These are phyloP conservation scores for Tuber borchii DNA, from an alignment of 495 filamentous ascomycete genomes.

Conservation along the genomic window DNA sequence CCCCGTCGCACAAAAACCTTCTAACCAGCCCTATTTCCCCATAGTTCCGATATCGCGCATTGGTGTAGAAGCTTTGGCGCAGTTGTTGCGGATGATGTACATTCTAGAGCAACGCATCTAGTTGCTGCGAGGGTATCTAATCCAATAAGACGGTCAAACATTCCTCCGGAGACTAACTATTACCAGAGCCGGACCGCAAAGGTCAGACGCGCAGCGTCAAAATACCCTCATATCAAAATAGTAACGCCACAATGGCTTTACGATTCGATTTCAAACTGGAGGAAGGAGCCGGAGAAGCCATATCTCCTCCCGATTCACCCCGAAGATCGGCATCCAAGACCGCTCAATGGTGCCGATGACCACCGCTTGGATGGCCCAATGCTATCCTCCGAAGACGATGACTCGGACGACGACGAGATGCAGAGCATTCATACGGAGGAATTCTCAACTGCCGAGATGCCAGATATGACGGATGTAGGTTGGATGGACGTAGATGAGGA, in stretches of 20 bases:
- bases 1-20: slow-evolving; percentile 11
- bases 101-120: slow-evolving; percentile 57
- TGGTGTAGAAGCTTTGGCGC: slow-evolving; percentile 85
- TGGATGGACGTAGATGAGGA: slow-evolving; percentile 38
- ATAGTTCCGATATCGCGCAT: slow-evolving; percentile 68
- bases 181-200: slow-evolving; percentile 76
- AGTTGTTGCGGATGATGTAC: slow-evolving; percentile 56
- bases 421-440: slow-evolving; percentile 42
- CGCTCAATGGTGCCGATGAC: slow-evolving; percentile 42
- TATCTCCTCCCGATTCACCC: slow-evolving; percentile 64
- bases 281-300: slow-evolving; percentile 61
- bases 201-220: slow-evolving; percentile 67
- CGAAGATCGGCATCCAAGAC: slow-evolving; percentile 49
- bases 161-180: slow-evolving; percentile 45
- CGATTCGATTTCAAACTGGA: slow-evolving; percentile 73
- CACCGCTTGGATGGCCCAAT: slow-evolving; percentile 36
- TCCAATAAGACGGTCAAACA: neutral
- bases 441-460: slow-evolving; percentile 33
- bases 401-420: slow-evolving; percentile 50
- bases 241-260: slow-evolving; percentile 85
- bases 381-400: slow-evolving; percentile 46
- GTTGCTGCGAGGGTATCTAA: slow-evolving; percentile 51
- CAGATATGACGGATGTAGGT: slow-evolving; percentile 40
- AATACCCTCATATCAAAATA: slow-evolving; percentile 68
- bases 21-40: slow-evolving; percentile 16